A percentile compares a stretch with the other conserved stretches of the same genome.
Conservation (phyloP, 441 rosid species). For the Populus hybrid region DNA sequence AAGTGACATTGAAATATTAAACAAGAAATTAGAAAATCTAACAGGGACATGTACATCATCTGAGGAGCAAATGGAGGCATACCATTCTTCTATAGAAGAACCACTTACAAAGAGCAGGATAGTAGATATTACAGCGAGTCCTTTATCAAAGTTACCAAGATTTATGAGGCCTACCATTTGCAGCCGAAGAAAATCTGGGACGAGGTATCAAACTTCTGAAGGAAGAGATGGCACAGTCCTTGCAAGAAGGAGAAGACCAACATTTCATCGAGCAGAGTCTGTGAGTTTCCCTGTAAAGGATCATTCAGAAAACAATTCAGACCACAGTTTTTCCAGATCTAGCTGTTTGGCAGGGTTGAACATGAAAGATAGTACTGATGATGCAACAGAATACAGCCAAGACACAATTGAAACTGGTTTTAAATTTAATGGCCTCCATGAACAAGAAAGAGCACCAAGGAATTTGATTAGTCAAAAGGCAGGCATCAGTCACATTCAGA, state of each 20-base stretch:
- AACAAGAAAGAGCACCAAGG: conserved; percentile 24
- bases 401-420: conserved; percentile 50
- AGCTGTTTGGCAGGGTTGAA: conserved; percentile 43
- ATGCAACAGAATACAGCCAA: conserved; percentile 57
- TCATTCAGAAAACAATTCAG: conserved; percentile 43
- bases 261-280: conserved; percentile 50
- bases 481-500: conserved; percentile 16
- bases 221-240: conserved; percentile 19
- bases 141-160: conserved; percentile 47
- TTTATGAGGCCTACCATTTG: conserved; percentile 74
- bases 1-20: conserved; percentile 37
- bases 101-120: conserved; percentile 18
- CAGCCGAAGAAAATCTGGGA: conserved; percentile 56
- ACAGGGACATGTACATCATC: conserved; percentile 31
- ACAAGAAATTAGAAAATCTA: conserved; percentile 40
- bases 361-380: conserved; percentile 35
- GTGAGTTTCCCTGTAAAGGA: conserved; percentile 46
- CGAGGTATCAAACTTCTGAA: conserved; percentile 26
- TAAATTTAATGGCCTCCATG: conserved; percentile 33
- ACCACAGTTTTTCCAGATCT: conserved; percentile 47
- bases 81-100: conserved; percentile 28
- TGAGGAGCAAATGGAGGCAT: conserved; percentile 31
- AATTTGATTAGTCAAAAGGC: conserved; percentile 10
- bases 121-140: conserved; percentile 29
- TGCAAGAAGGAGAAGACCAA: conserved; percentile 36